A percentile compares a stretch with the other conserved stretches of the same genome.
Conservation (phyloP, 2,329 filamentous ascomycete genomes). For the Colletotrichum tofieldiae region DNA sequence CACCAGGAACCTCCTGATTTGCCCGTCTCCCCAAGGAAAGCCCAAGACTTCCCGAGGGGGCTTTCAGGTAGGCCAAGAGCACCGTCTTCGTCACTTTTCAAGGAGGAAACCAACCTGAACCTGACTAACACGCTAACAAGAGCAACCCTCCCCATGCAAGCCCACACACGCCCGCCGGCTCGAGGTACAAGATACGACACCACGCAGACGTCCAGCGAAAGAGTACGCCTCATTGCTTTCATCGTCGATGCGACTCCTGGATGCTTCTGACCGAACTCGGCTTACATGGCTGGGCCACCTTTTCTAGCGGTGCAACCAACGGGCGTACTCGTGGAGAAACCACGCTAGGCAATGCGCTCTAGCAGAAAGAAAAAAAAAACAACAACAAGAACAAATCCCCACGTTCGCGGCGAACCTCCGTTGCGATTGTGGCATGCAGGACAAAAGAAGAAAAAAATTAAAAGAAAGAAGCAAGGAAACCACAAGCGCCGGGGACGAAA, state of each 20-base stretch:
- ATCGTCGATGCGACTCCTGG: neutral
- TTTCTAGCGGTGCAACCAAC: neutral
- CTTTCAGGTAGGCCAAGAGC: neutral
- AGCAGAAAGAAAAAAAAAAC: neutral
- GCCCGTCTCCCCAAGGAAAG: neutral
- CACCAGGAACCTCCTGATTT: neutral
- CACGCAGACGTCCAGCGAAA: neutral
- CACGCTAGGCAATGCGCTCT: too few species aligned
- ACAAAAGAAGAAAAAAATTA: neutral
- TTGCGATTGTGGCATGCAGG: neutral
- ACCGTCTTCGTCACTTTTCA: conserved; percentile 4
- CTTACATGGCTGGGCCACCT: neutral
- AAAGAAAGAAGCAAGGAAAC: neutral
- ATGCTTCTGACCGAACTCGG: neutral
- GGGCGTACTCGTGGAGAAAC: neutral
- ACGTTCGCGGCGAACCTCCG: conserved; percentile 10
- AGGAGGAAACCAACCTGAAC: neutral
- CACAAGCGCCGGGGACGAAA: neutral
- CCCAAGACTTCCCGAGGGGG: neutral
- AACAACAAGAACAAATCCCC: neutral
- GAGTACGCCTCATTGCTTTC: neutral
- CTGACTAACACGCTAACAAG: too few species aligned
- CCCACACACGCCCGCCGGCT: neutral
- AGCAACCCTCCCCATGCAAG: too few species aligned
- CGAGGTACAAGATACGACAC: neutral